A percentile compares a stretch with the other conserved stretches of the same genome.
These are phyloP conservation scores for Phanerodontia chrysosporium DNA, from an alignment of 768 basidiomycete species.

Conservation along the genomic window DNA sequence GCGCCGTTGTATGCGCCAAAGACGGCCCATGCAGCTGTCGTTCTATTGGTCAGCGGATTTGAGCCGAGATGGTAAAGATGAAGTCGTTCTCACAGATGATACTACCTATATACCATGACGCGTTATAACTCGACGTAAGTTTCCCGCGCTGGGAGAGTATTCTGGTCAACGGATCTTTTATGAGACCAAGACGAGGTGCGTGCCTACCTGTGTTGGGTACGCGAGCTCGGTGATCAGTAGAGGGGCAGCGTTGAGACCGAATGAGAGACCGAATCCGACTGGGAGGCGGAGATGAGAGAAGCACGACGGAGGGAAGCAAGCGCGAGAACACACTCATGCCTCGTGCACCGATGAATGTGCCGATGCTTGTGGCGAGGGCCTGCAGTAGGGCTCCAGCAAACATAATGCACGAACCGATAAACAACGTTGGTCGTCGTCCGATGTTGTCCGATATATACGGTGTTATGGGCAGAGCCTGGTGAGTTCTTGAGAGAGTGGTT, in stretches of 20 bases:
- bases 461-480: slow-evolving; percentile 56
- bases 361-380: slow-evolving; percentile 39
- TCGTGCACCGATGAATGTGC: slow-evolving; percentile 55
- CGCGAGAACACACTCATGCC: slow-evolving; percentile 39
- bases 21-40: slow-evolving; percentile 42
- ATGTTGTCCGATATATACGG: slow-evolving; percentile 56
- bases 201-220: slow-evolving; percentile 62
- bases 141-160: slow-evolving; percentile 43
- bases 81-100: slow-evolving; percentile 44
- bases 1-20: slow-evolving; percentile 35
- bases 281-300: slow-evolving; percentile 5
- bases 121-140: slow-evolving; percentile 64
- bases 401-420: slow-evolving; percentile 61
- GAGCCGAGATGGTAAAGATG: slow-evolving; percentile 18
- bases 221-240: slow-evolving; percentile 62
- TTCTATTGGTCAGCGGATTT: no score
- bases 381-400: slow-evolving; percentile 60
- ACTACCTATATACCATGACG: slow-evolving; percentile 72
- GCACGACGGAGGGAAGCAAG: background rate
- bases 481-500: background rate
- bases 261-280: slow-evolving; percentile 64
- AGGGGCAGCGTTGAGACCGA: slow-evolving; percentile 60
- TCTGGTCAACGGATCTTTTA: no score
- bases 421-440: slow-evolving; percentile 57
- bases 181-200: background rate